Conservation (phyloP, 192 early-diverging fungal genomes). For the Backusella psychrophila region DNA sequence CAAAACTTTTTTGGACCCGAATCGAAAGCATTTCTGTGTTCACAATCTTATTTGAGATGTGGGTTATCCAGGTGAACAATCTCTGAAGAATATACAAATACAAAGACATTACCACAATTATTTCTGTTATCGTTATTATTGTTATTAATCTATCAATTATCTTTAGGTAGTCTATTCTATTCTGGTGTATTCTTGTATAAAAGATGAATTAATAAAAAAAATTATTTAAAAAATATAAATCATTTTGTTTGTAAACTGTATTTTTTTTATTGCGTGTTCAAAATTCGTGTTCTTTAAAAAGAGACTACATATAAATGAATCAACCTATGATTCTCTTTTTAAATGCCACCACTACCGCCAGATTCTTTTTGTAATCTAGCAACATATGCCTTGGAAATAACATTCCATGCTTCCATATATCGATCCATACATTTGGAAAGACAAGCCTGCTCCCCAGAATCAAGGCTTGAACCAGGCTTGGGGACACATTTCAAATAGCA, state of each 20-base stretch:
- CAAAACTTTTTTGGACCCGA: neutral
- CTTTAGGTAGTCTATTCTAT: neutral
- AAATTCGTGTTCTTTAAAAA: no score
- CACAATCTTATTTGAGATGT: neutral
- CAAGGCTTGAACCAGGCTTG: constrained; percentile 69
- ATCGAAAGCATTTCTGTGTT: neutral
- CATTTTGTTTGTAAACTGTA: no score
- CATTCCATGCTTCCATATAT: constrained; percentile 89
- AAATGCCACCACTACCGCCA: constrained; percentile 28
- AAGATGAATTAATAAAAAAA: no score
- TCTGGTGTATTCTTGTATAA: no score
- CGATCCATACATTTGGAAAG: constrained; percentile 82
- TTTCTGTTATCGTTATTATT: neutral
- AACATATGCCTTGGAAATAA: constrained; percentile 74
- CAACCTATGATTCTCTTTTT: neutral
- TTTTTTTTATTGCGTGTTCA: no score
- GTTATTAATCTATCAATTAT: neutral
- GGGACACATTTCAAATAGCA: constrained; percentile 83
- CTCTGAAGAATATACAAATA: constrained; percentile 3
- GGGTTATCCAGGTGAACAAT: constrained; percentile 5
- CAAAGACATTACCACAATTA: neutral
- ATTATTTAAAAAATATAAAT: no score
- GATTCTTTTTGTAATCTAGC: constrained; percentile 69
- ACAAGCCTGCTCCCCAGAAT: constrained; percentile 68
- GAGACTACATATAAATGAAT: no score